Evolutionary conservation across 768 basidiomycete genomes (phyloP).

Genomic region (Tephrocybe sp.): DNA sequence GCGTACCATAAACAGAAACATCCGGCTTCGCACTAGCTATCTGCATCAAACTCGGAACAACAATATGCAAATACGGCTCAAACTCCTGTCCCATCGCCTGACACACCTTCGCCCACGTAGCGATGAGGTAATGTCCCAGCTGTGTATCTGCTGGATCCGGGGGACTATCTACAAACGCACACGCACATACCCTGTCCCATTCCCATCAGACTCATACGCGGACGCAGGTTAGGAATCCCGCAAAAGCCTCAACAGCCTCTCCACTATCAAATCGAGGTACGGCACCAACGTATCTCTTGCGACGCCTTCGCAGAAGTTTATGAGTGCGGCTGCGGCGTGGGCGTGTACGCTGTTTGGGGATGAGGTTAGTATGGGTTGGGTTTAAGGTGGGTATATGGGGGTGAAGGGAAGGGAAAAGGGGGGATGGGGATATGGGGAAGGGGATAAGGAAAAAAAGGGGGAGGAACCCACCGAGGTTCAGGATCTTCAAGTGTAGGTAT

Average conservation of each 20-base stretch:
- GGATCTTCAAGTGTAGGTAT: slow-evolving; percentile 74
- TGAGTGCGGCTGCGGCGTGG: slow-evolving; percentile 83
- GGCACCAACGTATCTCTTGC: slow-evolving; percentile 69
- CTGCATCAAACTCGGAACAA: slow-evolving; percentile 75
- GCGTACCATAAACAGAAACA: slow-evolving; percentile 66
- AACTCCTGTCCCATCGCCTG: slow-evolving; percentile 84
- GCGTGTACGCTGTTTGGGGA: slow-evolving; percentile 63
- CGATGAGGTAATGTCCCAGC: slow-evolving; percentile 70
- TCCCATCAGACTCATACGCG: too few species aligned
- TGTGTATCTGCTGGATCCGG: slow-evolving; percentile 72
- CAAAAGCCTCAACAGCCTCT: slow-evolving; percentile 63
- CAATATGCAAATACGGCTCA: slow-evolving; percentile 80
- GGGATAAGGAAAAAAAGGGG: neutral
- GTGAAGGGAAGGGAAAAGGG: too few species aligned
- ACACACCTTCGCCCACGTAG: slow-evolving; percentile 88
- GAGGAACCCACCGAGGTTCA: slow-evolving; percentile 55
- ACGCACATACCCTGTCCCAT: too few species aligned
- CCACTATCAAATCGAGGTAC: slow-evolving; percentile 79
- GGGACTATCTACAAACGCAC: slow-evolving; percentile 55
- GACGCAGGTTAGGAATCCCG: slow-evolving; percentile 51
- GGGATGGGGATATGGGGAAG: neutral
- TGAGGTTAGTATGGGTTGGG: neutral
- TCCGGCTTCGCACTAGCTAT: slow-evolving; percentile 79
- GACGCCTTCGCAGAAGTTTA: slow-evolving; percentile 90
- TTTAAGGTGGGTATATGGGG: too few species aligned